These are phyloP conservation scores for Helichrysum umbraculigerum DNA, from an alignment of 129 eudicot genomes.

Conservation along the genomic window DNA sequence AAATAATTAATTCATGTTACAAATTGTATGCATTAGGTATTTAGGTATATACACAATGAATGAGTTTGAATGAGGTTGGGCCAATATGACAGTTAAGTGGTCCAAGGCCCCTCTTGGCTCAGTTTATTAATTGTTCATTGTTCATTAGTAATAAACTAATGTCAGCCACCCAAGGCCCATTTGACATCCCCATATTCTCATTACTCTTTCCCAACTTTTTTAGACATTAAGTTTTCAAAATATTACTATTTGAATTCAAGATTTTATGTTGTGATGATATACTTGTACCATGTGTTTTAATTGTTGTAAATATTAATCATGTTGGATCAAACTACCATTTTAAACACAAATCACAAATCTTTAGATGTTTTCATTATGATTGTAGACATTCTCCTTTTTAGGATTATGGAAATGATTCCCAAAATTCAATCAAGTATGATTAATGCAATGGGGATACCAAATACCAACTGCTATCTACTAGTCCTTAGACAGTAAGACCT, in stretches of 20 bases:
- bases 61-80: constrained; percentile 7
- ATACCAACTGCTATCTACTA: background rate
- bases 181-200: constrained; percentile 4
- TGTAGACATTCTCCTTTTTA: background rate
- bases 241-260: background rate
- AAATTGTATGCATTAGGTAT: background rate
- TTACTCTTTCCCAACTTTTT: background rate
- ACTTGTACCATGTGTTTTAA: no score
- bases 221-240: no score
- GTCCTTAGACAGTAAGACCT: background rate
- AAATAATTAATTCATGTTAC: constrained; percentile 13
- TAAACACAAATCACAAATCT: no score
- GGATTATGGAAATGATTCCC: background rate
- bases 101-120: constrained; percentile 3
- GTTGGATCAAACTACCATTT: no score
- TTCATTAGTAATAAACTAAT: background rate
- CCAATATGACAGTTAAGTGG: constrained; percentile 15
- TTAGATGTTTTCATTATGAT: no score
- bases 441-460: background rate
- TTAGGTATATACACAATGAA: constrained; percentile 5
- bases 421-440: constrained; percentile 1
- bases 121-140: background rate
- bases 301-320: no score
- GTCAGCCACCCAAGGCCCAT: background rate
- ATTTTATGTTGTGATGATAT: no score